Conservation (phyloP, 768 basidiomycete genomes). For the Rubroboletus pulcherrimus region DNA sequence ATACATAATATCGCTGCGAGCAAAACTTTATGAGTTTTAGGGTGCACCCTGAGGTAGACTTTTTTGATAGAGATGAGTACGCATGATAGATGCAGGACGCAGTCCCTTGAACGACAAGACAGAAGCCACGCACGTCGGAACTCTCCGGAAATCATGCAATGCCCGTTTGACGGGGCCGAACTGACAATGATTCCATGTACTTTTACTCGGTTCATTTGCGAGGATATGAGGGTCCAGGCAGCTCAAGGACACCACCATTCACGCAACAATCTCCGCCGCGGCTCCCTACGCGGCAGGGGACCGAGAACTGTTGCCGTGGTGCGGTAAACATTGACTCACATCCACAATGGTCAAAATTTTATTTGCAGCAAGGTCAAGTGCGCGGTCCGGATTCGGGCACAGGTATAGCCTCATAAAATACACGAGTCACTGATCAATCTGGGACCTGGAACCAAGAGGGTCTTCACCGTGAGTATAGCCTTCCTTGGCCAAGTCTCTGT, state of each 20-base stretch:
- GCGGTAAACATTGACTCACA: slow-evolving; percentile 7
- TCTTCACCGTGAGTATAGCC: slow-evolving; percentile 29
- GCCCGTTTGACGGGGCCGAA: slow-evolving; percentile 23
- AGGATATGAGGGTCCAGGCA: slow-evolving; percentile 6
- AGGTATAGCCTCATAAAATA: slow-evolving; percentile 21
- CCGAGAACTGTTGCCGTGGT: slow-evolving; percentile 2
- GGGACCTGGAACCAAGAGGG: slow-evolving; percentile 11
- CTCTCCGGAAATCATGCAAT: slow-evolving; percentile 21
- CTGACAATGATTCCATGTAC: neutral
- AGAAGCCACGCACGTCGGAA: slow-evolving; percentile 17
- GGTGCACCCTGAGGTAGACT: slow-evolving; percentile 31
- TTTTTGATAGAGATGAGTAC: slow-evolving; percentile 13
- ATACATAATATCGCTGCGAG: slow-evolving; percentile 32
- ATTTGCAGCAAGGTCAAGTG: slow-evolving; percentile 7
- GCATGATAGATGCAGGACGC: slow-evolving; percentile 10
- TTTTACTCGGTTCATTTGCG: slow-evolving; percentile 8
- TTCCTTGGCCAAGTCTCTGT: slow-evolving; percentile 25
- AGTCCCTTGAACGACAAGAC: slow-evolving; percentile 10
- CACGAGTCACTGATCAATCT: slow-evolving; percentile 16
- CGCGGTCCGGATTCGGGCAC: slow-evolving; percentile 11
- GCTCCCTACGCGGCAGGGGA: slow-evolving; percentile 14
- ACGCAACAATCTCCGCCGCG: slow-evolving; percentile 31
- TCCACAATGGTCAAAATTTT: slow-evolving; percentile 15
- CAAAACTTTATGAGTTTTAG: slow-evolving; percentile 24
- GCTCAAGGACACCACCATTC: slow-evolving; percentile 2